Evolutionary conservation across 2,329 filamentous ascomycete genomes (phyloP), one percentile per base, ranked within the genome.

Genomic region (Trichoderma sp.): DNA sequence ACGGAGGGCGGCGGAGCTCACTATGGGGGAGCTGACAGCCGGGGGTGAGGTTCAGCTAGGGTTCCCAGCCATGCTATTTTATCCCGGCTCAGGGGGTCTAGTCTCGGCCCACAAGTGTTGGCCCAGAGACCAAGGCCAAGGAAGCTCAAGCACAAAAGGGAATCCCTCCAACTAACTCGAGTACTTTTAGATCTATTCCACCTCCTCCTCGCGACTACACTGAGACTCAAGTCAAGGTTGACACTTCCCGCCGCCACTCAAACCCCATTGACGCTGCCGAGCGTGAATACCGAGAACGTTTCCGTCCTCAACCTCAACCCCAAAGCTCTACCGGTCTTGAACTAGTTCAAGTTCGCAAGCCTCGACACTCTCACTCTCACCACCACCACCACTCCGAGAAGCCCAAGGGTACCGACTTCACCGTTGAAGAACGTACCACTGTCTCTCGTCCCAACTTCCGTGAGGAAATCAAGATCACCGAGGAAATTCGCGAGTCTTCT

Each of bases 181-280:
- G 30, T 34, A 68, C 69, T 60, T 69, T 69, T 73, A 79, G 78
- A 75, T 76, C 78, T 75, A 73, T 54, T 28, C 65, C 75, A 77
- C 61, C 68, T 49, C 54, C 68, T 69, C 81, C 74, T 73, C 76
- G 76, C 73, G 76, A 82, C 76, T 89, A 88, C 83, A 83, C 85
- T 76, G 87, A 90, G 80, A 85, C 87, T 79, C 87, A 88, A 79
- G 82, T 92, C 80, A 87, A 92, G 81, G 83, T 89, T 77, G 85
- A 91, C 79, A 76, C 76, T 72, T 59, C 59, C 30, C 67, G 67
- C 39, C 67, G 43, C 54, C 81, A 81, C 77, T 79, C 83, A 75
- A 84, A 80, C 74, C 81, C 84, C 74, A 84, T 90, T 79, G 89
- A 91, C 81, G 79, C 86, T 74, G 87, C 87, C 77, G 89, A 91